Evolutionary conservation across 768 basidiomycete genomes (phyloP), one percentile per base, ranked within the genome.

Genomic region (Boletus reticulatus): DNA sequence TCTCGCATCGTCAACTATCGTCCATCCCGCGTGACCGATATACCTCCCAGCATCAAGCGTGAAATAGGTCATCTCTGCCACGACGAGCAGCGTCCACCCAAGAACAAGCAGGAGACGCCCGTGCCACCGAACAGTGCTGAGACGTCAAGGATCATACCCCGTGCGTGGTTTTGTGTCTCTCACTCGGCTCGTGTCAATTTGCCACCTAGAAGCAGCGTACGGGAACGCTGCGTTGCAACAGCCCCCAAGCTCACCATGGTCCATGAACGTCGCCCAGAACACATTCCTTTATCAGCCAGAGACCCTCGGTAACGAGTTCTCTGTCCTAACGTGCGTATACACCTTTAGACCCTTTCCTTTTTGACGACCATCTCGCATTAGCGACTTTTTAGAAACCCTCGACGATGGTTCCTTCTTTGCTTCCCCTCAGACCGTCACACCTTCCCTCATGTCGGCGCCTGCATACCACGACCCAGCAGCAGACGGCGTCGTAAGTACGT

Each of bases 31-130:
- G 46, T 62, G 36, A 52, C 51, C 41, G 53, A 52, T 52, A 19
- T 31, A n/a, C 56, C 50, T 24, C 31, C 47, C 63, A 95, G 94
- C 65, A 92, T 98, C 65, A 98, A 98, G 72, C 85, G 96, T 38
- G 95, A 98, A 72, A 98, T 98, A 57, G 92, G 93, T 0, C 93
- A 97, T 74, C 78, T 96, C 14, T 97, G 94, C 66, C 89, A 92
- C 62, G 95, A 96, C 70, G 93, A 95, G 67, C 83, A 83, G 55
- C 79, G 84, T 46, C 78, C 79, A 2, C 56, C 61, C 1, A 84
- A 84, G 65, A 70, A 67, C 17, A 85, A 84, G 57, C 75, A 78
- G 36, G 67, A 70, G 19, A 69, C 16, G 54, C 47, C 69, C 0
- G 17, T 69, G 19, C 42, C 73, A 12, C 37, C 75, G 37, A 60